Percentiles rank a stretch among this genome's conserved stretches.
phyloP scores from a whole-genome alignment of 306 rosid genomes.

The Morella rubra region DNA sequence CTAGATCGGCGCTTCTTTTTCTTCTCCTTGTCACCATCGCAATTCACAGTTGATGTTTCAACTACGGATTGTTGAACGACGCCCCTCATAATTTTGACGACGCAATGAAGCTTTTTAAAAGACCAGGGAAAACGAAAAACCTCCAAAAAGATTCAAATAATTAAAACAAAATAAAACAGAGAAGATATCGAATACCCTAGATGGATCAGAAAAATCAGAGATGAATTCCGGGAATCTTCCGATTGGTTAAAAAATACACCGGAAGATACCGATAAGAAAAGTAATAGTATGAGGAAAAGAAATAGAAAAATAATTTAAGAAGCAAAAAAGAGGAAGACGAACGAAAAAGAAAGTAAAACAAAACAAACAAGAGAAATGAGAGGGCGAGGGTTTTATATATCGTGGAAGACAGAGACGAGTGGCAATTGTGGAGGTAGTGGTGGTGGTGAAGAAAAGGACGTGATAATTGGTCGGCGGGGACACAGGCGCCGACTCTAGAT shows the following conservation, averaged over 20 bases:
- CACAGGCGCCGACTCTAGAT: conserved; percentile 71
- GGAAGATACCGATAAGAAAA: conserved; percentile 45
- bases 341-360: neutral
- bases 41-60: conserved; percentile 45
- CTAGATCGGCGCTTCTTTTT: conserved; percentile 80
- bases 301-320: neutral
- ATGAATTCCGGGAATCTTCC: conserved; percentile 42
- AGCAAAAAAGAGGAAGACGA: neutral
- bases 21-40: conserved; percentile 75
- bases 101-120: neutral
- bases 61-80: conserved; percentile 44
- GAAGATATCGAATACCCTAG: neutral
- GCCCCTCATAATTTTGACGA: conserved; percentile 40
- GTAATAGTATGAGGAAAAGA: neutral
- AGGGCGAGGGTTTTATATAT: conserved; percentile 23
- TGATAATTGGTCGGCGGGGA: conserved; percentile 79
- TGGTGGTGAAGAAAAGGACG: conserved; percentile 43
- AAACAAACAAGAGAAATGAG: neutral
- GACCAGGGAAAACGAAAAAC: neutral
- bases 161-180: neutral
- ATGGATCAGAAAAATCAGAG: neutral
- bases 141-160: conserved; percentile 3
- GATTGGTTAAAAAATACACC: conserved; percentile 39
- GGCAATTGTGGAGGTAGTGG: neutral
- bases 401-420: neutral